Evolutionary conservation across 805 yeast genomes (phyloP).

Genomic region (Saccharomycopsis malanga): DNA sequence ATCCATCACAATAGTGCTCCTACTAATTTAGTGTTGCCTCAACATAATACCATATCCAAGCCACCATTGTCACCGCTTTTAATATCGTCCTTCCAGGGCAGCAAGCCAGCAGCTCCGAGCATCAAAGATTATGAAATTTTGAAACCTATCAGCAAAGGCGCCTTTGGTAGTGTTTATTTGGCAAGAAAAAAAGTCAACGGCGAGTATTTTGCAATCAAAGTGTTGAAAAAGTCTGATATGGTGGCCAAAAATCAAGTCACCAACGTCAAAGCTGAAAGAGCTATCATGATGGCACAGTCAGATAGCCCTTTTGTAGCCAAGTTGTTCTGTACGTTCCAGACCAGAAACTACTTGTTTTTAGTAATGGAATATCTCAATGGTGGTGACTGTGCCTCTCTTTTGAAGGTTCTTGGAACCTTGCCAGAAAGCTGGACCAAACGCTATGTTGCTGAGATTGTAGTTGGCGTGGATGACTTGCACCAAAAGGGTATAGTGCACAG

Average conservation of each 20-base stretch:
- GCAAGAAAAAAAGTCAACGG: slow-evolving; percentile 82
- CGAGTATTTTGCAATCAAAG: slow-evolving; percentile 92
- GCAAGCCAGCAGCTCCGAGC: slow-evolving; percentile 53
- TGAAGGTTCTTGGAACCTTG: slow-evolving; percentile 73
- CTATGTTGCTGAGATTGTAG: slow-evolving; percentile 83
- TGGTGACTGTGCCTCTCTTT: slow-evolving; percentile 86
- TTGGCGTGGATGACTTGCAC: slow-evolving; percentile 88
- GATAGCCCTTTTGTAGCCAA: slow-evolving; percentile 92
- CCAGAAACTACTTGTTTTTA: slow-evolving; percentile 73
- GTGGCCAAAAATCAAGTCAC: slow-evolving; percentile 93
- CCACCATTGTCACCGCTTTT: slow-evolving; percentile 78
- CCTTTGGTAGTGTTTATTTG: slow-evolving; percentile 91
- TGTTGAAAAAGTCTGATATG: slow-evolving; percentile 89
- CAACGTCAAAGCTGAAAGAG: slow-evolving; percentile 90
- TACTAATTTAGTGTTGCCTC: slow-evolving; percentile 20
- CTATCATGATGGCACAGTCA: slow-evolving; percentile 96
- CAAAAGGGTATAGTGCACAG: slow-evolving; percentile 85
- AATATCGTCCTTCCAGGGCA: slow-evolving; percentile 52
- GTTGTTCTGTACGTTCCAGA: slow-evolving; percentile 81
- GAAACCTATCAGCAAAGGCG: slow-evolving; percentile 94
- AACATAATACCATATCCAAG: slow-evolving; percentile 28
- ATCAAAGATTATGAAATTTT: slow-evolving; percentile 84
- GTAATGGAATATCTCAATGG: slow-evolving; percentile 97
- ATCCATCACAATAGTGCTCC: slow-evolving; percentile 3
- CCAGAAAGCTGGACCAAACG: slow-evolving; percentile 83